Base-by-base conservation (phyloP, 371 early-diverging fungal genomes). In the Mortierella sp. region DNA sequence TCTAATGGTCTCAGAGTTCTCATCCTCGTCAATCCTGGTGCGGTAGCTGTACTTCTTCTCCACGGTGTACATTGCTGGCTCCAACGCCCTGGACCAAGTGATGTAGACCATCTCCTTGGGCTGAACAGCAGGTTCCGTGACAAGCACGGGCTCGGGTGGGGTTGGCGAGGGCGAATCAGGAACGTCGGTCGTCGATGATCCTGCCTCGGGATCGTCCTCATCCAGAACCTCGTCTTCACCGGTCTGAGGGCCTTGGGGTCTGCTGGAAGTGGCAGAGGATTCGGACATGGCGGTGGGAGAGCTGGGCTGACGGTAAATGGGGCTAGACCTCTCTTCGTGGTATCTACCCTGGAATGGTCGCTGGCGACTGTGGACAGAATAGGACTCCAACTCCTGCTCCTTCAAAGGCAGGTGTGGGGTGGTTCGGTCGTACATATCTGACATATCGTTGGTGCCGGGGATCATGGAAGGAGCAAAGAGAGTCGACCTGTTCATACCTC, bases 81-180 rank as follows among this genome's bases (percentile, higher is more conserved):
- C 88, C 40, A 90, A 28, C 70, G 82, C 46, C 53, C 76, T 72
- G 37, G 73, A 67, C 86, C 86, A 86, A 16, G 77, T 34, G 31
- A 79, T 79, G 24, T 79, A 86, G 24, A 86, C 77, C 82, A 86
- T 79, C 37, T 86, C 86, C 43, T 77, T 82, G 34, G 61, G 76
- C 6, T 74, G 69, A 21, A 86, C 75, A 2, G 75, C 80, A 37
- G 82, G 86, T n/a, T 81, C 73, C 3, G 72, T 26, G 5, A 61
- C 69, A 46, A 67, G 79, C 0, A 54, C 76, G 1, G 64, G 76
- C 26, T 71, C 43, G 13, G 72, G 19, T 6, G 55, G 59, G 8
- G 48, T 34, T 3, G 24, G 67, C 40, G 37, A 64, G 6, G 40
- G 48, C 5, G 28, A 71, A 31, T 50, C 31, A 11, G 21, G 10